A percentile compares a stretch with the other conserved stretches of the same genome.
These are phyloP conservation scores for Nitzschia sp. DNA, from an alignment of 108 stramenopile genomes.

Conservation along the genomic window DNA sequence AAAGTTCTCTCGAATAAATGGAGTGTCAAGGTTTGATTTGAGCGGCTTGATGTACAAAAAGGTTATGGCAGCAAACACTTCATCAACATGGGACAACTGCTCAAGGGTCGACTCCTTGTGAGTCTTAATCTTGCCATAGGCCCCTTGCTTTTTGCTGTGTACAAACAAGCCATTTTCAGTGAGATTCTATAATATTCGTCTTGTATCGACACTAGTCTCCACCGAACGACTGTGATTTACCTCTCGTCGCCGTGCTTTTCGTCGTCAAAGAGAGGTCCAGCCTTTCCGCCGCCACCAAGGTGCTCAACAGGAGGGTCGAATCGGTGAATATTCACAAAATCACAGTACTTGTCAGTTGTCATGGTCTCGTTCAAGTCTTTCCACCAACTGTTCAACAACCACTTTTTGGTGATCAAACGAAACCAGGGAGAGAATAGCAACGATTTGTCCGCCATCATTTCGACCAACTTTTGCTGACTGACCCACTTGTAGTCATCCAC, in stretches of 20 bases:
- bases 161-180: not conserved
- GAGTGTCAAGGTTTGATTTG: slow-evolving; percentile 73
- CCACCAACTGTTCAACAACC: slow-evolving; percentile 87
- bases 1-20: slow-evolving; percentile 60
- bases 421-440: slow-evolving; percentile 94
- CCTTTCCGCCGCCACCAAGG: slow-evolving; percentile 83
- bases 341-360: slow-evolving; percentile 71
- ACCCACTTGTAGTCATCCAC: slow-evolving; percentile 85
- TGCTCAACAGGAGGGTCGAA: slow-evolving; percentile 90
- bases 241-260: slow-evolving; percentile 28
- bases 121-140: slow-evolving; percentile 95
- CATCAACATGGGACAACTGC: slow-evolving; percentile 88
- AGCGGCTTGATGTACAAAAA: slow-evolving; percentile 81
- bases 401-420: slow-evolving; percentile 81
- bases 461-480: slow-evolving; percentile 53
- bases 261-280: slow-evolving; percentile 68
- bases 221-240: slow-evolving; percentile 27
- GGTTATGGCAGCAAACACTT: slow-evolving; percentile 84
- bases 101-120: slow-evolving; percentile 85
- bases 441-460: slow-evolving; percentile 69
- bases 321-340: slow-evolving; percentile 71
- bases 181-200: not conserved
- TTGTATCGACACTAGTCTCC: not conserved
- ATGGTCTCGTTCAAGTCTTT: slow-evolving; percentile 77
- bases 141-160: slow-evolving; percentile 95